Percentiles rank a stretch among this genome's conserved stretches.
These are phyloP conservation scores for Aphanomyces invadans DNA, from an alignment of 352 stramenopile genomes.

Conservation along the genomic window DNA sequence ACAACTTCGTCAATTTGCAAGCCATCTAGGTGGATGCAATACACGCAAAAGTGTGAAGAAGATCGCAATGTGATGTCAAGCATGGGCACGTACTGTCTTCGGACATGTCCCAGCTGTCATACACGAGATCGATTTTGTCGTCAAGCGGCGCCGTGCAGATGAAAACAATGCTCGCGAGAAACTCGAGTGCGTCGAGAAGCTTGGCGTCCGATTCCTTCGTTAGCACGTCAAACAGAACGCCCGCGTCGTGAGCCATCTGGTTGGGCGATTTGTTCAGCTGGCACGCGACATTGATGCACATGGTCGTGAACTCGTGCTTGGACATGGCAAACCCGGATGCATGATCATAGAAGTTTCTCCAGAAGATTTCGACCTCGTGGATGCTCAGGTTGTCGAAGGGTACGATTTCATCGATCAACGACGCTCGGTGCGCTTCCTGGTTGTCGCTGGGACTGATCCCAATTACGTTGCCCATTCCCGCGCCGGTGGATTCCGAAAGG, in stretches of 20 bases:
- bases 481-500: neutral
- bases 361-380: constrained; percentile 67
- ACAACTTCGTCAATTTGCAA: constrained; percentile 77
- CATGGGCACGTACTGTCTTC: constrained; percentile 41
- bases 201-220: constrained; percentile 20
- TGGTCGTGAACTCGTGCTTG: constrained; percentile 44
- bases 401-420: constrained; percentile 39
- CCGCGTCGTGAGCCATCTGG: constrained; percentile 37
- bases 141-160: constrained; percentile 47
- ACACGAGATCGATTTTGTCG: constrained; percentile 77
- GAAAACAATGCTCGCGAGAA: constrained; percentile 65
- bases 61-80: neutral
- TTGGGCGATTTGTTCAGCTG: constrained; percentile 38
- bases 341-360: constrained; percentile 77
- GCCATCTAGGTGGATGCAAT: neutral
- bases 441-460: constrained; percentile 11
- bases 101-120: constrained; percentile 84
- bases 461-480: constrained; percentile 19
- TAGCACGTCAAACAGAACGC: constrained; percentile 56
- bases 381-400: constrained; percentile 70
- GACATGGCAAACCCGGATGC: constrained; percentile 62
- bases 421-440: neutral
- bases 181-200: constrained; percentile 67
- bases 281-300: constrained; percentile 46
- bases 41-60: neutral